phyloP scores from a whole-genome alignment of 768 basidiomycete genomes.

The Pisolithus orientalis region DNA sequence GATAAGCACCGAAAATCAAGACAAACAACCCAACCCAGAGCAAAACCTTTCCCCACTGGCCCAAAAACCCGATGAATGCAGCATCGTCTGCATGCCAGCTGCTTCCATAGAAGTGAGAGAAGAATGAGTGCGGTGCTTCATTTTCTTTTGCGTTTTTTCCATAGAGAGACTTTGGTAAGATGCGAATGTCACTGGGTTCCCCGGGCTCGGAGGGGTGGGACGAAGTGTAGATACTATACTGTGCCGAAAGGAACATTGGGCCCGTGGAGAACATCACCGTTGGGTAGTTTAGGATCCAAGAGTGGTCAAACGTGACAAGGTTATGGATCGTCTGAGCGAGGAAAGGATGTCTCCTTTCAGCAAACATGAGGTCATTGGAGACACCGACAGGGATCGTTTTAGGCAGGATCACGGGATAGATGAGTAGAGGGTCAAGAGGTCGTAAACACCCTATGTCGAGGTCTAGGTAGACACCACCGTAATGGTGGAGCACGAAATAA shows the following conservation, averaged over 20 bases:
- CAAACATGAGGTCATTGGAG: constrained; percentile 95
- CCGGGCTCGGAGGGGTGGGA: constrained; percentile 51
- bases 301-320: constrained; percentile 85
- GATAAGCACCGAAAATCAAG: constrained; percentile 62
- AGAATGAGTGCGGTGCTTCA: constrained; percentile 88
- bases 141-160: constrained; percentile 87
- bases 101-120: constrained; percentile 96
- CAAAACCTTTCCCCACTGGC: constrained; percentile 77
- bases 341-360: constrained; percentile 80
- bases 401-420: constrained; percentile 84
- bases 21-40: constrained; percentile 81
- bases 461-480: constrained; percentile 94
- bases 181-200: constrained; percentile 68
- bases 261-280: constrained; percentile 99
- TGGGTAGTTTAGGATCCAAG: constrained; percentile 94
- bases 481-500: constrained; percentile 94
- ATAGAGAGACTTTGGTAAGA: constrained; percentile 94
- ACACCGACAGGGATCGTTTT: constrained; percentile 96
- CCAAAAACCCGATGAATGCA: constrained; percentile 92
- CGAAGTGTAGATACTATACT: constrained; percentile 82
- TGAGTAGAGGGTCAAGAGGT: constrained; percentile 78
- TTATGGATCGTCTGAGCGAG: constrained; percentile 91
- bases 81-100: constrained; percentile 99
- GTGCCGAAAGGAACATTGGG: constrained; percentile 96
- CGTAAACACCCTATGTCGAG: constrained; percentile 92